Conservation (phyloP, 1,284 basidiomycete species). For the Phlebopus sp. region DNA sequence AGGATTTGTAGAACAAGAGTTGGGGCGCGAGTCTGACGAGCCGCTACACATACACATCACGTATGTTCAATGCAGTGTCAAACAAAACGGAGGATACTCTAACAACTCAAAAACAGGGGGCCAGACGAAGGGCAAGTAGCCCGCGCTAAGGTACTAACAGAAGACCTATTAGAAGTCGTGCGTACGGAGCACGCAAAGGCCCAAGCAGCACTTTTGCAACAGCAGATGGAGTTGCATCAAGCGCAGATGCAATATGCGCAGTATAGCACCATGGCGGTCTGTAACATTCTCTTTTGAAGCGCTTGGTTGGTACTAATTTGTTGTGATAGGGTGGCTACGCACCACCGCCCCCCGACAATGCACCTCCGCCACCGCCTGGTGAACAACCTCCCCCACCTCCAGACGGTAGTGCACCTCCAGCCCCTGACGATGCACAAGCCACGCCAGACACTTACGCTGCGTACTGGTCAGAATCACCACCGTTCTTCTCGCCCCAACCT, state of each 20-base stretch:
- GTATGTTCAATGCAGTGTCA: slow-evolving; percentile 43
- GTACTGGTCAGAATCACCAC: slow-evolving; percentile 55
- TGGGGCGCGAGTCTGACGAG: slow-evolving; percentile 86
- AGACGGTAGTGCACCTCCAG: slow-evolving; percentile 42
- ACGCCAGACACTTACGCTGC: slow-evolving; percentile 63
- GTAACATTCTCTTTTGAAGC: slow-evolving; percentile 32
- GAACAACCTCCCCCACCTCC: slow-evolving; percentile 60
- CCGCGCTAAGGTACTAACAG: slow-evolving; percentile 83
- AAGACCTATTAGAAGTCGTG: slow-evolving; percentile 87
- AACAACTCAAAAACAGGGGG: slow-evolving; percentile 50
- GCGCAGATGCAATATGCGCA: slow-evolving; percentile 77
- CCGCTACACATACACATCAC: slow-evolving; percentile 95
- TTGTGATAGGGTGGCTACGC: slow-evolving; percentile 34
- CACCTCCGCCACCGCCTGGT: slow-evolving; percentile 58
- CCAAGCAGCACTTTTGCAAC: slow-evolving; percentile 54
- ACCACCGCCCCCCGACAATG: slow-evolving; percentile 55
- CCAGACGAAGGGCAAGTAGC: slow-evolving; percentile 87
- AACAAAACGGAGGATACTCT: neutral
- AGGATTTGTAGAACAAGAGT: slow-evolving; percentile 94
- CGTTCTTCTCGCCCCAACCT: neutral
- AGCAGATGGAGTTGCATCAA: slow-evolving; percentile 81
- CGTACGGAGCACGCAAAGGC: slow-evolving; percentile 85
- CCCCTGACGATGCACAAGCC: slow-evolving; percentile 38
- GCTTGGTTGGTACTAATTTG: slow-evolving; percentile 7
- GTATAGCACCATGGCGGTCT: slow-evolving; percentile 60